These are phyloP conservation scores for Marasmius fiardii DNA, from an alignment of 1,284 basidiomycete species.

Conservation along the genomic window DNA sequence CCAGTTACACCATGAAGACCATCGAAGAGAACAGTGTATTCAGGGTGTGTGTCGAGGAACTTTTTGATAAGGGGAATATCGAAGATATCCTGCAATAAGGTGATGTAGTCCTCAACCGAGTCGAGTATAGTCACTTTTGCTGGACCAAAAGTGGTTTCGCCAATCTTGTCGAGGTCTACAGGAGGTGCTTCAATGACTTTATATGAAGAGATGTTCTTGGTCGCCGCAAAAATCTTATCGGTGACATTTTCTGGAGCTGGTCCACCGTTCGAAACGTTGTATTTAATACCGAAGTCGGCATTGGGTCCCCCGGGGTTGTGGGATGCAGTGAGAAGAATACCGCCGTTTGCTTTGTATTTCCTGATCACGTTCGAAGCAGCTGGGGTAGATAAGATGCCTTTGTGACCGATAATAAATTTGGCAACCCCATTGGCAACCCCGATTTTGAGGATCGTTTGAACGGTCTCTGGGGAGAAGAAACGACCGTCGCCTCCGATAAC, in stretches of 20 bases:
- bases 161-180: constrained; percentile 83
- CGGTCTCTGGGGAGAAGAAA: constrained; percentile 87
- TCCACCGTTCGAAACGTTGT: constrained; percentile 96
- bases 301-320: constrained; percentile 99
- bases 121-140: constrained; percentile 91
- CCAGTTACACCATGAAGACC: constrained; percentile 97
- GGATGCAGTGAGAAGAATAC: constrained; percentile 95
- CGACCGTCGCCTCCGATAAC: constrained; percentile 98
- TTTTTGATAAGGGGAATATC: constrained; percentile 91
- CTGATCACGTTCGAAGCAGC: constrained; percentile 96
- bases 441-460: constrained; percentile 89
- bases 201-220: constrained; percentile 85
- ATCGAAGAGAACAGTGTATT: constrained; percentile 93
- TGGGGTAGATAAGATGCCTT: constrained; percentile 93
- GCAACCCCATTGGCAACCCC: constrained; percentile 88
- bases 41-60: constrained; percentile 75
- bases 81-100: constrained; percentile 86
- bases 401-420: constrained; percentile 87
- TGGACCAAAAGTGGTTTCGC: constrained; percentile 79
- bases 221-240: constrained; percentile 90
- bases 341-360: constrained; percentile 93
- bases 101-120: constrained; percentile 88
- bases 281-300: constrained; percentile 99
- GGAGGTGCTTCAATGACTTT: constrained; percentile 79
- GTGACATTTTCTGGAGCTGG: constrained; percentile 96